phyloP scores from a whole-genome alignment of 2,329 filamentous ascomycete genomes.

The Ophiostoma quercus region DNA sequence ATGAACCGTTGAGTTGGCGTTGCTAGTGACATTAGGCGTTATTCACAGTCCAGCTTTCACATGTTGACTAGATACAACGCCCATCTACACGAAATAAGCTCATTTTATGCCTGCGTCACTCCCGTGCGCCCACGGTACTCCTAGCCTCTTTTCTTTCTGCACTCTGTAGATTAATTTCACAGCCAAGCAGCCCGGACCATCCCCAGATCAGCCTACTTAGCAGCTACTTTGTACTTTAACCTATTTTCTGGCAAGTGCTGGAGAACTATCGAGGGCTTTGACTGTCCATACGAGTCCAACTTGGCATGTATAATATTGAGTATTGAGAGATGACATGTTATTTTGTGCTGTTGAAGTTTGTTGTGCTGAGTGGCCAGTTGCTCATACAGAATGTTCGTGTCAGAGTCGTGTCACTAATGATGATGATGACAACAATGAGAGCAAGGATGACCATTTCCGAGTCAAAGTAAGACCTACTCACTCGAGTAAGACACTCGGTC shows the following conservation, averaged over 20 bases:
- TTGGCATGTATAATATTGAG: not conserved
- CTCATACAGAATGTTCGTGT: too few relatives aligned
- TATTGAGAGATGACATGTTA: not conserved
- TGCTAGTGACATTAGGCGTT: too few relatives aligned
- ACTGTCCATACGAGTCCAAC: conserved; percentile 1
- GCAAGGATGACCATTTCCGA: not conserved
- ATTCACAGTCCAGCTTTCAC: too few relatives aligned
- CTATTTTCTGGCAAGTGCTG: too few relatives aligned
- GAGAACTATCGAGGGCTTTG: conserved; percentile 4
- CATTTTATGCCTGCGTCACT: conserved; percentile 9
- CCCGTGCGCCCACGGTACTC: conserved; percentile 8
- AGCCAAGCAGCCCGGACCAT: not conserved
- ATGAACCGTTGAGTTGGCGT: not conserved
- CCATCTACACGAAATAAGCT: not conserved
- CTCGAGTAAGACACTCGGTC: not conserved
- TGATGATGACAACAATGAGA: too few relatives aligned
- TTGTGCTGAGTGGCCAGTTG: too few relatives aligned
- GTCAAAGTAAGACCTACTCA: not conserved
- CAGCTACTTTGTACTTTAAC: too few relatives aligned
- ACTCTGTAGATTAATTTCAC: not conserved
- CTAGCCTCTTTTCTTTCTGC: not conserved
- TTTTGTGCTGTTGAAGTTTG: too few relatives aligned
- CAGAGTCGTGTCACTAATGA: too few relatives aligned
- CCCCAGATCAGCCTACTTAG: not conserved
- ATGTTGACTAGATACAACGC: too few relatives aligned